A percentile compares a stretch with the other conserved stretches of the same genome.
phyloP scores from a whole-genome alignment of 139 green algal species.

The Picochlorum sp. region DNA sequence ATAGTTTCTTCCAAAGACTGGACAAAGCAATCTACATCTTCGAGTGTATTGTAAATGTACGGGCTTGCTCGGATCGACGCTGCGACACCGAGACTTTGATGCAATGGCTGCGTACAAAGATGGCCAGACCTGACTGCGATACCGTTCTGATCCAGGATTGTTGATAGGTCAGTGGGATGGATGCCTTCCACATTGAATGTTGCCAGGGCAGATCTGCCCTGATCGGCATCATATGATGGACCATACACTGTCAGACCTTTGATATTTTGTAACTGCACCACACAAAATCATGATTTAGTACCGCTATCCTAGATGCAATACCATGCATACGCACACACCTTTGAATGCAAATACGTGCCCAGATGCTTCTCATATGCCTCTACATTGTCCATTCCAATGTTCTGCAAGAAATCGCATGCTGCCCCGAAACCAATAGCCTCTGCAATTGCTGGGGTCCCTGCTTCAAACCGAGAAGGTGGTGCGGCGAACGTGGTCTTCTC shows the following conservation, averaged over 20 bases:
- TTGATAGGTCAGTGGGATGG: conserved; percentile 92
- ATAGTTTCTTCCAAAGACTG: conserved; percentile 72
- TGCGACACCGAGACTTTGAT: conserved; percentile 72
- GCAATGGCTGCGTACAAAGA: conserved; percentile 96
- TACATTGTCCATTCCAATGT: conserved; percentile 66
- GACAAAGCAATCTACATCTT: conserved; percentile 87
- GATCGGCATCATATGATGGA: conserved; percentile 38
- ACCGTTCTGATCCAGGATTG: conserved; percentile 76
- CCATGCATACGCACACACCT: conserved; percentile 19
- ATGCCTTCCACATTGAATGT: conserved; percentile 95
- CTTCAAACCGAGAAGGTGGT: conserved; percentile 90
- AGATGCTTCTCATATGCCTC: conserved; percentile 73
- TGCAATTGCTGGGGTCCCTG: conserved; percentile 92
- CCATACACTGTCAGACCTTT: conserved; percentile 79
- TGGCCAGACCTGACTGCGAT: conserved; percentile 90
- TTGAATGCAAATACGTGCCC: conserved; percentile 68
- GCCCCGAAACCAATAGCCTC: conserved; percentile 64
- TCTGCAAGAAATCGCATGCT: conserved; percentile 63
- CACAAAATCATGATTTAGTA: conserved; percentile 1
- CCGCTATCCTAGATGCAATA: neutral
- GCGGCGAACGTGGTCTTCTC: conserved; percentile 85
- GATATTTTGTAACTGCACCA: conserved; percentile 1
- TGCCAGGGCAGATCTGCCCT: conserved; percentile 65
- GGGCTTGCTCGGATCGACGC: conserved; percentile 71
- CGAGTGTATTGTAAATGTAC: conserved; percentile 93